These are phyloP conservation scores for Flaveria brownii DNA, from an alignment of 129 eudicot genomes.

Conservation along the genomic window DNA sequence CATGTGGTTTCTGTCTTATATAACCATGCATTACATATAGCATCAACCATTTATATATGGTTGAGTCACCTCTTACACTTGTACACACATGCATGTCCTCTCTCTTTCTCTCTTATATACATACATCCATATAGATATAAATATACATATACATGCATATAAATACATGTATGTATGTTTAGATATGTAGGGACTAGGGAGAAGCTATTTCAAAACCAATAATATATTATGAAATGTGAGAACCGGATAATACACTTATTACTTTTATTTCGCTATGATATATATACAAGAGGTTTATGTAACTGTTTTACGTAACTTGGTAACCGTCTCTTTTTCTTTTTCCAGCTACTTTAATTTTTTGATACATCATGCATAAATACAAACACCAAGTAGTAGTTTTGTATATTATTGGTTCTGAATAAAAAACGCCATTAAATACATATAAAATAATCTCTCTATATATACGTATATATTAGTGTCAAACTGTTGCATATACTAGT, in stretches of 20 bases:
- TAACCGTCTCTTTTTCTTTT: no score
- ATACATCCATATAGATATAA: neutral
- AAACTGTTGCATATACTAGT: conserved; percentile 24
- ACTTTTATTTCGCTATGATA: no score
- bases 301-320: no score
- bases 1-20: conserved; percentile 38
- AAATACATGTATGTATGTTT: neutral
- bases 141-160: neutral
- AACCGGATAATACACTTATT: no score
- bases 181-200: no score
- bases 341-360: no score
- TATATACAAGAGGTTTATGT: no score
- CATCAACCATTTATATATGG: conserved; percentile 34
- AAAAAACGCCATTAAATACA: neutral
- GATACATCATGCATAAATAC: no score
- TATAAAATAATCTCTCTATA: neutral
- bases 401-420: no score
- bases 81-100: conserved; percentile 18
- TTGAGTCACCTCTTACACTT: conserved; percentile 29
- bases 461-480: conserved; percentile 6
- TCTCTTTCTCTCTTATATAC: neutral
- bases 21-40: conserved; percentile 27
- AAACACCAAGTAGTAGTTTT: no score
- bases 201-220: no score
- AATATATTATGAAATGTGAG: no score